Conservation (phyloP, 768 basidiomycete genomes). For the Sarcomyxa edulis region DNA sequence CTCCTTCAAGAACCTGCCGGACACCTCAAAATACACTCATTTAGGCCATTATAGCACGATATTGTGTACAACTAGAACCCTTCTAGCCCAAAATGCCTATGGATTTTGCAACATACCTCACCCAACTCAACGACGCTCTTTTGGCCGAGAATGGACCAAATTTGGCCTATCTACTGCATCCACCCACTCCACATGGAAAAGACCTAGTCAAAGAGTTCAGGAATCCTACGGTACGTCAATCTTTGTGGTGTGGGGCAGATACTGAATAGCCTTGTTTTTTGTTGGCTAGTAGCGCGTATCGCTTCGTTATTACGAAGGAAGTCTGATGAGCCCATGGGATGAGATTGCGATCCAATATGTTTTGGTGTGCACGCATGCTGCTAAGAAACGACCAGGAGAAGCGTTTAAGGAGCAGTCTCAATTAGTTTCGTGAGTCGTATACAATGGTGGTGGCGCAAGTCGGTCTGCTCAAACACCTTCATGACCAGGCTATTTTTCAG, state of each 20-base stretch:
- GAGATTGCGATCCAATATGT: slow-evolving; percentile 84
- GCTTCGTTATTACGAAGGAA: slow-evolving; percentile 49
- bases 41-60: too few species aligned
- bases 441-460: too few species aligned
- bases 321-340: slow-evolving; percentile 75
- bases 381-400: slow-evolving; percentile 58
- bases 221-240: slow-evolving; percentile 39
- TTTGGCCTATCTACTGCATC: slow-evolving; percentile 70
- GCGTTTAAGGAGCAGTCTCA: slow-evolving; percentile 80
- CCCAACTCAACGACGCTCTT: slow-evolving; percentile 57
- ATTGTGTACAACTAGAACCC: too few species aligned
- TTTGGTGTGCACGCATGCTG: slow-evolving; percentile 64
- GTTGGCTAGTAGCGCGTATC: slow-evolving; percentile 27
- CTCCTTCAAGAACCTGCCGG: too few species aligned
- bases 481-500: slow-evolving; percentile 60
- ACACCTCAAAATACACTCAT: too few species aligned
- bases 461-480: slow-evolving; percentile 3
- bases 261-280: too few species aligned
- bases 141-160: slow-evolving; percentile 60
- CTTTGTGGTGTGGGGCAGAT: slow-evolving; percentile 6
- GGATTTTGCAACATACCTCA: slow-evolving; percentile 56
- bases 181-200: slow-evolving; percentile 73
- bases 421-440: slow-evolving; percentile 64
- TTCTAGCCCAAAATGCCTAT: slow-evolving; percentile 26
- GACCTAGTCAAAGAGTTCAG: slow-evolving; percentile 69